Evolutionary conservation across 768 basidiomycete species (phyloP), one percentile per base, ranked within the genome.

Genomic region (Lentinus tigrinus): DNA sequence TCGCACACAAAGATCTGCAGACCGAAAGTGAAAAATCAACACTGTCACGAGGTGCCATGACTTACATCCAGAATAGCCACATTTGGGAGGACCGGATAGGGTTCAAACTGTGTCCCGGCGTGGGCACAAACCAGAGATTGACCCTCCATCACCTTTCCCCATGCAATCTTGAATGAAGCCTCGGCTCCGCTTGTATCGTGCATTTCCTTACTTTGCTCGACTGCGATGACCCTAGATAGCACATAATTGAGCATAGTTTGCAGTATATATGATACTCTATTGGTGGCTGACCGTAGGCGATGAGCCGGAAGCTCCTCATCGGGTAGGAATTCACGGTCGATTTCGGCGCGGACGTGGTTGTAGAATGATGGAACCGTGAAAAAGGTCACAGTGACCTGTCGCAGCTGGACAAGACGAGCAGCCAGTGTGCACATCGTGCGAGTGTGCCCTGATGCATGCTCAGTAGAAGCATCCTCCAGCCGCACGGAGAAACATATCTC

Each of bases 391-490:
- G 34, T 44, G 4, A 26, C 21, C 7, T 27, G 40, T 5, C 53
- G 26, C 11, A 47, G 42, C 27, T 36, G 28, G 53, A 46, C 42
- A 6, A 54, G 19, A 16, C 44, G 42, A 0, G 42, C 42, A 4
- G 53, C 53, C 27, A 54, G 43, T 1, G 43, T 44, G 53, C 42
- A 54, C 53, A 54, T 31, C 28, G 53, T 40, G 23, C 53, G 53
- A 4, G 28, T 46, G 11, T 54, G 53, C 3, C 53, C 53, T 54
- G 36, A 3, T 11, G 8, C 27, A 4, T 14, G 4, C 47, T 10
- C 16, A 14, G 27, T 16, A 17, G 11, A 3, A 31, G 11, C 28
- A 31, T 31, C 11, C 1, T 31, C 31, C 1, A 31, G 7, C n/a
- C n/a, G n/a, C 16, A 47, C 11, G 43, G 46, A 47, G 46, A n/a